These are phyloP conservation scores for Rossbeevera mucosa DNA, from an alignment of 768 basidiomycete genomes.

Conservation along the genomic window DNA sequence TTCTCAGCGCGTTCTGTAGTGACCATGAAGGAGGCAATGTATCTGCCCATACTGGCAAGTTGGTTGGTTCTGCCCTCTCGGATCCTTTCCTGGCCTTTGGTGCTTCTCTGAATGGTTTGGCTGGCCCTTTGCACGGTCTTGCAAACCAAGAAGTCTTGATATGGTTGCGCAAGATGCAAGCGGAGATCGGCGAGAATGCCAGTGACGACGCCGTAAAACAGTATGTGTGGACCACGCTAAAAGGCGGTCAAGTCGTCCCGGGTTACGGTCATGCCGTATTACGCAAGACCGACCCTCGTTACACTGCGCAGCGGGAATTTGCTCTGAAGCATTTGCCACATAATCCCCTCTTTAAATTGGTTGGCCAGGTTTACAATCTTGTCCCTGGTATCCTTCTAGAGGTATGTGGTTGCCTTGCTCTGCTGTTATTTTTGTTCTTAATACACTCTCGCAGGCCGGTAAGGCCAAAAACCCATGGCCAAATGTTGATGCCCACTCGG, in stretches of 20 bases:
- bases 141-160: slow-evolving; percentile 96
- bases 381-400: slow-evolving; percentile 89
- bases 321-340: slow-evolving; percentile 79
- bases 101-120: slow-evolving; percentile 92
- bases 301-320: slow-evolving; percentile 87
- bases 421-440: background rate
- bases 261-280: slow-evolving; percentile 87
- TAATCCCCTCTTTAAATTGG: slow-evolving; percentile 92
- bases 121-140: slow-evolving; percentile 94
- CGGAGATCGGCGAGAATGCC: slow-evolving; percentile 79
- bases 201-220: slow-evolving; percentile 85
- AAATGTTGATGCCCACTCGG: slow-evolving; percentile 97
- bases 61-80: slow-evolving; percentile 92
- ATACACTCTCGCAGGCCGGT: slow-evolving; percentile 51
- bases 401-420: slow-evolving; percentile 33
- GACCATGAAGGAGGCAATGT: slow-evolving; percentile 99
- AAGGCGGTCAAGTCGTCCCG: slow-evolving; percentile 90
- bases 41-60: slow-evolving; percentile 90
- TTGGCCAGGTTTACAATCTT: slow-evolving; percentile 81
- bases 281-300: slow-evolving; percentile 89
- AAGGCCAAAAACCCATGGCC: slow-evolving; percentile 96
- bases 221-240: slow-evolving; percentile 93
- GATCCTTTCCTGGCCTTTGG: slow-evolving; percentile 95
- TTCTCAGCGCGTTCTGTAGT: slow-evolving; percentile 32
- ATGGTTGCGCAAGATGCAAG: slow-evolving; percentile 93